These are phyloP conservation scores for Rhizoclosmatium sp. DNA, from an alignment of 192 early-diverging fungal genomes.

Conservation along the genomic window DNA sequence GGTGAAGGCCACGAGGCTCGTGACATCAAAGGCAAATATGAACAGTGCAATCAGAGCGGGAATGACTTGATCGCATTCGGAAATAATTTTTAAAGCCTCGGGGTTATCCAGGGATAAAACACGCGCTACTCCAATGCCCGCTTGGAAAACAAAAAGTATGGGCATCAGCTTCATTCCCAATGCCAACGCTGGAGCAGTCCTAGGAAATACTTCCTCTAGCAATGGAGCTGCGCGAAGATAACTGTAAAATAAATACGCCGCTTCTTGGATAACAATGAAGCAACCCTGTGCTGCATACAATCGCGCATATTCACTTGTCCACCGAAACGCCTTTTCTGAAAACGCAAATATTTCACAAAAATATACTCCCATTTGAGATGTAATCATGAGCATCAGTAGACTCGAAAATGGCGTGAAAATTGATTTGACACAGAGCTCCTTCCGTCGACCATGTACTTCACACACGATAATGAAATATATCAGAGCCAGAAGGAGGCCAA, in stretches of 20 bases:
- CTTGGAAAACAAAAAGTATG: neutral
- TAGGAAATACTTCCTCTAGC: neutral
- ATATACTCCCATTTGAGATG: neutral
- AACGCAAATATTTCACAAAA: neutral
- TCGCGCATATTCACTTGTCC: neutral
- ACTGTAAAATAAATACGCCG: neutral
- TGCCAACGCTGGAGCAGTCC: neutral
- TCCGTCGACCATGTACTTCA: neutral
- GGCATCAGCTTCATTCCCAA: neutral
- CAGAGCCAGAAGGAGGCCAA: too few species aligned
- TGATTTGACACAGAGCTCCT: neutral
- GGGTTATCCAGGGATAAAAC: too few species aligned
- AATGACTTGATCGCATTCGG: neutral
- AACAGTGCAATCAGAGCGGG: neutral
- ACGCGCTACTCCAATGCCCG: too few species aligned
- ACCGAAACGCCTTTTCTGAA: neutral
- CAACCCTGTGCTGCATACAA: neutral
- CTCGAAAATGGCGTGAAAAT: neutral
- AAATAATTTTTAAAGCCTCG: neutral
- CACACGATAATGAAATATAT: neutral
- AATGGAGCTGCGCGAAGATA: neutral
- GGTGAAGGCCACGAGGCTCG: neutral
- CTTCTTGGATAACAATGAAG: neutral
- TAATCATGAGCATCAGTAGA: neutral
- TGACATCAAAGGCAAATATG: neutral